Conservation (phyloP, 345 rosid species). For the Arabidopsis suecica region DNA sequence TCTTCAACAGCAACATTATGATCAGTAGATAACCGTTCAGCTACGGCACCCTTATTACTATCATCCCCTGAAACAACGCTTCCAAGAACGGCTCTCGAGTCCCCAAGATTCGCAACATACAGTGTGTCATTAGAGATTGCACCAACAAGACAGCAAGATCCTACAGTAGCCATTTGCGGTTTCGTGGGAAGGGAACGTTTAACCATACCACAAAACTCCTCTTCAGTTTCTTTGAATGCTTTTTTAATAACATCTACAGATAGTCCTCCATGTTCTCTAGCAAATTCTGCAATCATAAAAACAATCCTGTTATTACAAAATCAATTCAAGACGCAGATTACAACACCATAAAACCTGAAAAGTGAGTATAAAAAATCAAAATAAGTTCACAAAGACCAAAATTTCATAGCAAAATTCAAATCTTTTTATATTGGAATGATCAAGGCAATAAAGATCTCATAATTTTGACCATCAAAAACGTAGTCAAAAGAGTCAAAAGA, state of each 20-base stretch:
- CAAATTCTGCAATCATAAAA: constrained; percentile 59
- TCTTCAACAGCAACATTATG: constrained; percentile 94
- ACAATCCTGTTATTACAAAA: neutral
- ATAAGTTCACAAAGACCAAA: neutral
- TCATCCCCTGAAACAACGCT: constrained; percentile 50
- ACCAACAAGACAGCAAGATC: constrained; percentile 95
- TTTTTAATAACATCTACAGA: constrained; percentile 78
- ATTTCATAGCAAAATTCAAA: neutral
- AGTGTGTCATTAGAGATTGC: constrained; percentile 72
- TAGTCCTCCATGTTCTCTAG: constrained; percentile 81
- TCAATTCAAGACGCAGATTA: neutral
- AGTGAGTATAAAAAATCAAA: neutral
- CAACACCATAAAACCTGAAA: neutral
- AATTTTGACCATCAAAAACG: constrained; percentile 1
- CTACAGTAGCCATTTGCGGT: constrained; percentile 93
- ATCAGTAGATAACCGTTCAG: constrained; percentile 92
- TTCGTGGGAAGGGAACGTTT: constrained; percentile 60
- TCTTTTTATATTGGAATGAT: neutral
- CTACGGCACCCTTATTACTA: constrained; percentile 54
- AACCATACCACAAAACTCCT: constrained; percentile 83
- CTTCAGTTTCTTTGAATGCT: constrained; percentile 91
- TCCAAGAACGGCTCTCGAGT: constrained; percentile 96
- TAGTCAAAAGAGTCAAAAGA: constrained; percentile 18
- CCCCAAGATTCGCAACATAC: constrained; percentile 94
- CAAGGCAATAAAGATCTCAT: neutral